Percentiles rank a stretch among this genome's conserved stretches.
Evolutionary conservation across 2,329 filamentous ascomycete genomes (phyloP).

Genomic region (Microcyclosporella mali): DNA sequence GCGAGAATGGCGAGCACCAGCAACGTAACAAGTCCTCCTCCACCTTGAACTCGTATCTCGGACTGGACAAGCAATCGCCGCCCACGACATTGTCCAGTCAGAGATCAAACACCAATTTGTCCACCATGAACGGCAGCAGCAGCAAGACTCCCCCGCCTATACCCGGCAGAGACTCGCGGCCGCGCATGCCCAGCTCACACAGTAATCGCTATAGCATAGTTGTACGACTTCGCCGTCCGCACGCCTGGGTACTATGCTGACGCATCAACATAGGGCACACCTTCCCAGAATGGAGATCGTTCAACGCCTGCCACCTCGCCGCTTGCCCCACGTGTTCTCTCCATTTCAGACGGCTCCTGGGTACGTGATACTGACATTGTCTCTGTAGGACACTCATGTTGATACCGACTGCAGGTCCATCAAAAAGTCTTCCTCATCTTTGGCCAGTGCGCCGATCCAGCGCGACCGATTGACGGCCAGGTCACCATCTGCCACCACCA

Average conservation of each 20-base stretch:
- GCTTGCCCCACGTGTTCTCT: slow-evolving; percentile 73
- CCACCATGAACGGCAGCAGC: slow-evolving; percentile 46
- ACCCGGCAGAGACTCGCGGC: slow-evolving; percentile 26
- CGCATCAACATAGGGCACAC: slow-evolving; percentile 13
- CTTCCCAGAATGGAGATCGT: slow-evolving; percentile 22
- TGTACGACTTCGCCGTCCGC: slow-evolving; percentile 14
- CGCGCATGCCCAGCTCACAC: slow-evolving; percentile 24
- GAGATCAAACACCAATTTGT: slow-evolving; percentile 52
- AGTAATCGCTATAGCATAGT: slow-evolving; percentile 56
- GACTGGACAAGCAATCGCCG: slow-evolving; percentile 58
- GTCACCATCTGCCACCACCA: slow-evolving; percentile 76
- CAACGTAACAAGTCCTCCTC: slow-evolving; percentile 53
- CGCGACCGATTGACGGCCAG: slow-evolving; percentile 67
- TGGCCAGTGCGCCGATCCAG: slow-evolving; percentile 72
- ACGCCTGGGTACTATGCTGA: background rate
- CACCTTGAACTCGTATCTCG: slow-evolving; percentile 55
- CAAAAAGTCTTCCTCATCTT: slow-evolving; percentile 81
- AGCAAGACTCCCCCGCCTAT: slow-evolving; percentile 34
- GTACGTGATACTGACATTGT: slow-evolving; percentile 44
- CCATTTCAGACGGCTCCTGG: slow-evolving; percentile 76
- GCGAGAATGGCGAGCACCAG: slow-evolving; percentile 44
- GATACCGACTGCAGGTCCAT: slow-evolving; percentile 58
- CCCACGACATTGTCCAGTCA: slow-evolving; percentile 65
- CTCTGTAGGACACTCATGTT: slow-evolving; percentile 3
- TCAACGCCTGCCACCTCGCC: slow-evolving; percentile 52